Base-by-base conservation (phyloP, 345 rosid species). In the Lagerstroemia speciosa region DNA sequence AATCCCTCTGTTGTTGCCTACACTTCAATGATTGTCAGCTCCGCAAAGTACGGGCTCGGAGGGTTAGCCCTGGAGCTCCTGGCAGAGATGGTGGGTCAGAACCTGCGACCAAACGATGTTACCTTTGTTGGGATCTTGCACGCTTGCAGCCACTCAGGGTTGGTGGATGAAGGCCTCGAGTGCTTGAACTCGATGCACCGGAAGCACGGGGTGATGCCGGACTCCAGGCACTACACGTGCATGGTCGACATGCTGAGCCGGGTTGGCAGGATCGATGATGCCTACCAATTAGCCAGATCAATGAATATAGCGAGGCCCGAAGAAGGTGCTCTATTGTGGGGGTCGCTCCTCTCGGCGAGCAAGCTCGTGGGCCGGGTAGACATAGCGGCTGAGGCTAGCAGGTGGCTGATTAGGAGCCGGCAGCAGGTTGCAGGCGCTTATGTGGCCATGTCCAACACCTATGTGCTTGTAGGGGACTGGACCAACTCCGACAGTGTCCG, bases 81-180 rank as follows among this genome's bases (percentile, higher is more conserved):
- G 31, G 68, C 77, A n/a, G 83, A 78, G 77, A 92, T 92, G 94
- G 78, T 77, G 32, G 68, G 8, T 26, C 83, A 65, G 74, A 69
- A 85, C 67, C 70, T 92, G 77, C 82, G 72, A 65, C 98, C 98
- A 16, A 92, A 86, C 27, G 79, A 83, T 69, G 84, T 92, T 55
- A 89, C 96, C 6, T 81, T 87, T 66, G 70, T 92, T 7, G 92
- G 87, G 2, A 78, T 92, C 17, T 67, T 89, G 78, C 82, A 89
- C 67, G 94, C 94, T 41, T 92, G 98, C 74, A 76, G 98, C 79
- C 98, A 89, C 76, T 83, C 96, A 0, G 94, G 96, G 67, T 80
- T 92, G 5, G 80, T 88, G 0, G 80, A 84, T 11, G 79, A 92
- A 80, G 94, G 96, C 24, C 68, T 89, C 52, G 62, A 68, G 46